Evolutionary conservation across 768 basidiomycete genomes (phyloP).

Genomic region (Cystofilobasidium capitatum): DNA sequence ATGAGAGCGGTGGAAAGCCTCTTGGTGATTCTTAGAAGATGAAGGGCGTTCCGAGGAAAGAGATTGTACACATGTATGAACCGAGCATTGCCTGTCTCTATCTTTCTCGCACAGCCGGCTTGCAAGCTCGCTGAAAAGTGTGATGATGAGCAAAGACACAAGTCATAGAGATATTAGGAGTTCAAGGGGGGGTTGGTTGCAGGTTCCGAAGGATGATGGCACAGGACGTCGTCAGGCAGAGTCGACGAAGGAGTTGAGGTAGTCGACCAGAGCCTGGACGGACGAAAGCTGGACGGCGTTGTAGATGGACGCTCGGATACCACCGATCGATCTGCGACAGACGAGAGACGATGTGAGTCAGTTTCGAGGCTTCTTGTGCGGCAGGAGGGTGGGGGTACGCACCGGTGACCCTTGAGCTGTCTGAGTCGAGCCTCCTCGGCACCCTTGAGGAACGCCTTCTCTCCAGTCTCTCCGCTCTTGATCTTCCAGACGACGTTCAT

Average conservation of each 20-base stretch:
- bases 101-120: too few species aligned
- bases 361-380: slow-evolving; percentile 28
- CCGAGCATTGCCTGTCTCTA: too few species aligned
- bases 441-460: slow-evolving; percentile 67
- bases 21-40: too few species aligned
- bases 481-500: slow-evolving; percentile 87
- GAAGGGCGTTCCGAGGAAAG: too few species aligned
- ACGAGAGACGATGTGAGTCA: slow-evolving; percentile 6
- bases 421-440: slow-evolving; percentile 72
- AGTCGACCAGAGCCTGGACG: slow-evolving; percentile 47
- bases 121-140: too few species aligned
- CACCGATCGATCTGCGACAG: slow-evolving; percentile 49
- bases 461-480: slow-evolving; percentile 46
- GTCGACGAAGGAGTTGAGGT: slow-evolving; percentile 40
- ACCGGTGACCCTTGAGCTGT: slow-evolving; percentile 88
- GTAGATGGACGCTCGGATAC: slow-evolving; percentile 76
- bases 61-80: too few species aligned
- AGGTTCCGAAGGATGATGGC: too few species aligned
- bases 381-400: slow-evolving; percentile 34
- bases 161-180: too few species aligned
- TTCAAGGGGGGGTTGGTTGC: background rate
- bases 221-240: too few species aligned
- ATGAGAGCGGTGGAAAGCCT: background rate
- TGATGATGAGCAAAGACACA: too few species aligned
- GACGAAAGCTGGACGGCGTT: slow-evolving; percentile 75